Evolutionary conservation across 176 grass and related monocot species (phyloP).

Genomic region (Bonia amplexicaulis): DNA sequence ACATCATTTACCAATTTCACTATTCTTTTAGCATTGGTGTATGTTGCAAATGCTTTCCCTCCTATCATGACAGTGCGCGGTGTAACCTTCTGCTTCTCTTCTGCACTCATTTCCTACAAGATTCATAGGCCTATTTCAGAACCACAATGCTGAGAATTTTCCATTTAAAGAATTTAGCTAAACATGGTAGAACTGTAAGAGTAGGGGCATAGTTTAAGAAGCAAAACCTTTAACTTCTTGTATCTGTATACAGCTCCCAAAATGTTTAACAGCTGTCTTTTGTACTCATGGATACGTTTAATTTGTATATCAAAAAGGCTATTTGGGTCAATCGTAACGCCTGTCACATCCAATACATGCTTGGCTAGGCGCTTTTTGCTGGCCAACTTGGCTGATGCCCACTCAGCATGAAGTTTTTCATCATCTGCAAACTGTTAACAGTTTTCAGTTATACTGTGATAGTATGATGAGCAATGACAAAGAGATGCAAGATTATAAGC

Average conservation of each 20-base stretch:
- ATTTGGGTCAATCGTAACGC: conserved; percentile 54
- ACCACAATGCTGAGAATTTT: background rate
- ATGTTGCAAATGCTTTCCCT: conserved; percentile 85
- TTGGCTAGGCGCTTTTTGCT: conserved; percentile 64
- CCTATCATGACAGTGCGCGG: conserved; percentile 66
- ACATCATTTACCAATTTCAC: conserved; percentile 82
- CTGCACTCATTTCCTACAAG: conserved; percentile 57
- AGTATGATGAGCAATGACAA: conserved; percentile 13
- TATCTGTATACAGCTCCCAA: conserved; percentile 73
- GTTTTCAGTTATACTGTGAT: conserved; percentile 16
- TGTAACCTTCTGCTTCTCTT: conserved; percentile 56
- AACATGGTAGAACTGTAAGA: background rate
- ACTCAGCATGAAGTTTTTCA: conserved; percentile 67
- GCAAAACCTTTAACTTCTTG: conserved; percentile 66
- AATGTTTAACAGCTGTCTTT: conserved; percentile 76
- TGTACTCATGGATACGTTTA: conserved; percentile 91
- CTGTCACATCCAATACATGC: conserved; percentile 60
- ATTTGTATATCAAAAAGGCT: conserved; percentile 78
- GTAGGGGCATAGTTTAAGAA: background rate
- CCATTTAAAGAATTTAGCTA: background rate
- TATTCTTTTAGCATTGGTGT: conserved; percentile 81
- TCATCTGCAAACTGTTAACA: conserved; percentile 64
- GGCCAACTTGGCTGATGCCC: conserved; percentile 66
- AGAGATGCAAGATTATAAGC: conserved; percentile 24
- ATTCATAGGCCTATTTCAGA: conserved; percentile 25